Evolutionary conservation across 345 rosid species (phyloP).

Genomic region (Geranium brycei): DNA sequence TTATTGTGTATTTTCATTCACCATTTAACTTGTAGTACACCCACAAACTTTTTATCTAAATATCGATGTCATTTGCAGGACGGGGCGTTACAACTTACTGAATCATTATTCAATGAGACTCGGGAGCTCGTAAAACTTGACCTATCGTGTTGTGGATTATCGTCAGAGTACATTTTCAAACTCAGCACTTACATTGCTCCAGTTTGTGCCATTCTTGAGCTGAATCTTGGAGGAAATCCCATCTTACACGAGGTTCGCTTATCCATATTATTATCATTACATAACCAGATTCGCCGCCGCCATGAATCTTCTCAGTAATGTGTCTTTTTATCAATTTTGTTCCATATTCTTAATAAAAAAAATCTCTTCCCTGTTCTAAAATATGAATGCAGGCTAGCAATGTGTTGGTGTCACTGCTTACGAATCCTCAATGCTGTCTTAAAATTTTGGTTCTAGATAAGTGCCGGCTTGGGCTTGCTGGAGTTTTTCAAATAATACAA

Average conservation of each 20-base stretch:
- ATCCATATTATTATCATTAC: slow-evolving; percentile 5
- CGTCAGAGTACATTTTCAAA: slow-evolving; percentile 28
- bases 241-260: slow-evolving; percentile 53
- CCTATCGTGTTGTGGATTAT: slow-evolving; percentile 57
- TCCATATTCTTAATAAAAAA: not conserved
- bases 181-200: slow-evolving; percentile 23
- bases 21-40: not conserved
- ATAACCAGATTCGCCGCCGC: not conserved
- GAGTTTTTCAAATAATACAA: slow-evolving; percentile 50
- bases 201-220: slow-evolving; percentile 41
- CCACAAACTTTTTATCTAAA: not conserved
- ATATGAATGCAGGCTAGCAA: slow-evolving; percentile 42
- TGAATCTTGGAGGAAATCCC: slow-evolving; percentile 66
- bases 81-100: slow-evolving; percentile 45
- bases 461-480: slow-evolving; percentile 63
- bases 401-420: slow-evolving; percentile 49
- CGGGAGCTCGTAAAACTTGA: slow-evolving; percentile 65
- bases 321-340: not conserved
- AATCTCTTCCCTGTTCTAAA: slow-evolving; percentile 9
- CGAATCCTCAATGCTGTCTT: slow-evolving; percentile 44
- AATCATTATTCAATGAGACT: slow-evolving; percentile 33
- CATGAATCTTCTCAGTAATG: too few species aligned
- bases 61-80: slow-evolving; percentile 26
- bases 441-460: slow-evolving; percentile 50
- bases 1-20: not conserved